Base-by-base conservation (phyloP, 2,329 filamentous ascomycete species). In the Aurifilum marmelostoma region DNA sequence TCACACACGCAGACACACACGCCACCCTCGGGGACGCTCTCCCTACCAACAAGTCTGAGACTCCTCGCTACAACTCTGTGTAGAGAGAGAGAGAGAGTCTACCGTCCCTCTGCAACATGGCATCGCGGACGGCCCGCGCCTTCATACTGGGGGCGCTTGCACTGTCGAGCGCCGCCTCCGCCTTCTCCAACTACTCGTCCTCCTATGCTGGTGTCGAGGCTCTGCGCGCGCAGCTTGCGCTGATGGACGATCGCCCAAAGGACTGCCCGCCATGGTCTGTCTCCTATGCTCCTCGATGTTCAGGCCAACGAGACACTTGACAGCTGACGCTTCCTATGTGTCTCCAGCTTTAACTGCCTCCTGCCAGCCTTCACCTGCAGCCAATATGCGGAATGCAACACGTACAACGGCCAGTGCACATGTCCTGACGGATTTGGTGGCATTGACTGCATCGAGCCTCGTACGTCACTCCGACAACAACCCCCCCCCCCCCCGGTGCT, bases 391-490 rank as follows among this genome's bases (percentile, higher is more conserved):
- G 86, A 89, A 43, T 99, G 96, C 80, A 97, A 96, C 79, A 89
- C 91, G 76, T 94, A 89, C 76, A 97, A 93, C 75, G 96, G 96
- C 63, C 94, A 97, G 84, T 99, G 96, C 81, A 87, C 91, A 70
- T 99, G 96, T 79, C 94, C 95, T 11, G 86, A 93, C 24, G 96
- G 96, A 47, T 99, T 97, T 77, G 96, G 94, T 70, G 95, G 95
- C 69, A 93, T 97, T 75, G 94, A 98, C 80, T 99, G 96, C 76
- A 88, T 97, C 63, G 84, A 92, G 76, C 96, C 97, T 74, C 82
- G 89, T 91, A 81, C 74, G 87, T 63, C 66, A 58, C 37, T 54
- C 37, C 39, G 1, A 27, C 9, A 1, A 27, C 27, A 24, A 11
- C 34, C 52, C 37, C 34, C 11, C 63, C 47, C 2, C 58, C 50